phyloP scores from a whole-genome alignment of 1,139 yeast genomes.

The Williopsis jadinii region DNA sequence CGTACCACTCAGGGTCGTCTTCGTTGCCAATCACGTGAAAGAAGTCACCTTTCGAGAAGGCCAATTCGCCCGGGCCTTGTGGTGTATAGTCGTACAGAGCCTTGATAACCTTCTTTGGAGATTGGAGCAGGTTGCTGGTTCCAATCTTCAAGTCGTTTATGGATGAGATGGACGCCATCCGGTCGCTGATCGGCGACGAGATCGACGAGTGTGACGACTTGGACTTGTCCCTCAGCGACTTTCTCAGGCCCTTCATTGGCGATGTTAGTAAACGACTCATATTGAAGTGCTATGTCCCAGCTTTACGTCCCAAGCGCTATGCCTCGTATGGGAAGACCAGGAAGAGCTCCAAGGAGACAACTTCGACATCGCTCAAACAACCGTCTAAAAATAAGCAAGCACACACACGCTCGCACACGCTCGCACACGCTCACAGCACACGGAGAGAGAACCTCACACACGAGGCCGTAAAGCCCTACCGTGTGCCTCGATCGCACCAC shows the following conservation, averaged over 20 bases:
- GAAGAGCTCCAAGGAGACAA: too few species aligned
- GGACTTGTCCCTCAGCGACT: slow-evolving; percentile 20
- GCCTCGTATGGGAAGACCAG: too few species aligned
- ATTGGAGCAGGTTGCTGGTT: slow-evolving; percentile 19
- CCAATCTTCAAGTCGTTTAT: slow-evolving; percentile 15
- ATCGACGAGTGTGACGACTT: slow-evolving; percentile 19
- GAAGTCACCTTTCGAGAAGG: slow-evolving; percentile 77
- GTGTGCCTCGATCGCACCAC: too few species aligned
- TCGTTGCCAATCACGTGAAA: slow-evolving; percentile 71
- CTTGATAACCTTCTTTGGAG: slow-evolving; percentile 76
- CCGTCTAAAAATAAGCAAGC: too few species aligned
- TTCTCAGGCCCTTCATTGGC: slow-evolving; percentile 20
- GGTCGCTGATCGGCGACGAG: slow-evolving; percentile 19
- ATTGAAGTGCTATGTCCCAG: neutral
- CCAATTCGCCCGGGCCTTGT: slow-evolving; percentile 76
- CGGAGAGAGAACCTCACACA: too few species aligned
- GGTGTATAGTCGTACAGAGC: slow-evolving; percentile 77
- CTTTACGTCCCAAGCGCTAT: too few species aligned
- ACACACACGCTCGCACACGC: too few species aligned
- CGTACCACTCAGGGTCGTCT: slow-evolving; percentile 68
- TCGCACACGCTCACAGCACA: too few species aligned
- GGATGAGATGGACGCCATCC: slow-evolving; percentile 18
- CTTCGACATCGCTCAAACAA: too few species aligned
- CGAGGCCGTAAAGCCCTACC: too few species aligned
- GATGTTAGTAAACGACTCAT: slow-evolving; percentile 2